Conservation (phyloP, 106 monocot genomes). For the Allium cepa region DNA sequence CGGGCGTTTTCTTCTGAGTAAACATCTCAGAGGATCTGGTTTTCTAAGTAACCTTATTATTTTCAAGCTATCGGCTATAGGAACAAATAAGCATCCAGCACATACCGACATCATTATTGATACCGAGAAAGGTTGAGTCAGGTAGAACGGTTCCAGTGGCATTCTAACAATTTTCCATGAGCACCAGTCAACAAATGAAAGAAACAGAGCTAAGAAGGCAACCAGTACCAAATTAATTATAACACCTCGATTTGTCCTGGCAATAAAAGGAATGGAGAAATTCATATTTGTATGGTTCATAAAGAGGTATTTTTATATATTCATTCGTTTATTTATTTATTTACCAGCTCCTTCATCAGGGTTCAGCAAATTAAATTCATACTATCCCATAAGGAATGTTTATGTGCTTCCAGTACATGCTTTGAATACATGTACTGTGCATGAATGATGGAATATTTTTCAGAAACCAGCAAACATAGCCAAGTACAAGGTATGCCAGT, state of each 20-base stretch:
- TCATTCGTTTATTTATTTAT: not conserved
- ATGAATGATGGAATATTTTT: too few species aligned
- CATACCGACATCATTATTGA: constrained; percentile 53
- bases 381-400: not conserved
- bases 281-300: constrained; percentile 1
- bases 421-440: too few species aligned
- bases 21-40: constrained; percentile 33
- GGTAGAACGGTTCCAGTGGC: constrained; percentile 71
- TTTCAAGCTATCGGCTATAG: constrained; percentile 54
- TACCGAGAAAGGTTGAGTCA: constrained; percentile 64
- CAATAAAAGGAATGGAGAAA: constrained; percentile 10
- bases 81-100: constrained; percentile 68
- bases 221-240: constrained; percentile 49
- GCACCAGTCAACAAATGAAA: constrained; percentile 78
- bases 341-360: not conserved
- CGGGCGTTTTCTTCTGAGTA: constrained; percentile 32
- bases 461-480: too few species aligned
- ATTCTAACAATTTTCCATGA: constrained; percentile 82
- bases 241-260: constrained; percentile 58
- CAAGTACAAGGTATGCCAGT: too few species aligned
- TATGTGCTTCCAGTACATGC: constrained; percentile 1
- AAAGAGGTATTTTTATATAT: too few species aligned
- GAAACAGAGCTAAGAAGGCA: constrained; percentile 41
- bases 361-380: not conserved
- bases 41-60: constrained; percentile 48